Percentiles rank a stretch among this genome's conserved stretches.
phyloP scores from a whole-genome alignment of 805 yeast species.

The Lachancea thermotolerans region DNA sequence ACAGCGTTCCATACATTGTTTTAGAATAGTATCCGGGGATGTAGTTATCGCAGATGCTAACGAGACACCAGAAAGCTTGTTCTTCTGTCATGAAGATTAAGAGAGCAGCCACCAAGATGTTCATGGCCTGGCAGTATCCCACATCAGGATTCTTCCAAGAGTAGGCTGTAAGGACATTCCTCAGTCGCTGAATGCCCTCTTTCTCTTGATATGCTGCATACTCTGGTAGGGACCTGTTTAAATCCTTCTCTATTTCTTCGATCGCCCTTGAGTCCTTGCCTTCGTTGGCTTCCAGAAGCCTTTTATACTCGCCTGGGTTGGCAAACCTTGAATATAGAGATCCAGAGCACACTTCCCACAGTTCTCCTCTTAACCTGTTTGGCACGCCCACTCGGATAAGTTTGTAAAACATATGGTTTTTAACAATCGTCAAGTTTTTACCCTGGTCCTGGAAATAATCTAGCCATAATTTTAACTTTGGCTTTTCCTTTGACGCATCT shows the following conservation, averaged over 20 bases:
- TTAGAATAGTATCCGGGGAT: constrained; percentile 95
- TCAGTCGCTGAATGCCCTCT: constrained; percentile 77
- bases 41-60: constrained; percentile 70
- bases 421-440: constrained; percentile 67
- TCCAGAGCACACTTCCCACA: constrained; percentile 92
- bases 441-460: constrained; percentile 84
- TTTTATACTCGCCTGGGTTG: constrained; percentile 51
- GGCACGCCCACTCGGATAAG: constrained; percentile 88
- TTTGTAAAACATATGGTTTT: constrained; percentile 72
- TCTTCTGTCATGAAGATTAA: constrained; percentile 88
- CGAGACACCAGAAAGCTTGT: constrained; percentile 92
- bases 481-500: constrained; percentile 64
- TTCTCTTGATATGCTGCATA: constrained; percentile 85
- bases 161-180: constrained; percentile 87
- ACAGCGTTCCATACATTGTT: constrained; percentile 93
- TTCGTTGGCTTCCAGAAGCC: constrained; percentile 51
- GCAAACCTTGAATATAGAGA: constrained; percentile 68
- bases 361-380: constrained; percentile 88
- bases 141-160: constrained; percentile 96
- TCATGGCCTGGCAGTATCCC: constrained; percentile 99
- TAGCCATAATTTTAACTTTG: constrained; percentile 89
- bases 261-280: constrained; percentile 73
- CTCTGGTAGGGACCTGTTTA: constrained; percentile 91
- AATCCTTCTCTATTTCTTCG: constrained; percentile 94
- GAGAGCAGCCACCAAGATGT: constrained; percentile 77